Conservation (phyloP, 768 basidiomycete species). For the Lanmaoa pseudosensibilis region DNA sequence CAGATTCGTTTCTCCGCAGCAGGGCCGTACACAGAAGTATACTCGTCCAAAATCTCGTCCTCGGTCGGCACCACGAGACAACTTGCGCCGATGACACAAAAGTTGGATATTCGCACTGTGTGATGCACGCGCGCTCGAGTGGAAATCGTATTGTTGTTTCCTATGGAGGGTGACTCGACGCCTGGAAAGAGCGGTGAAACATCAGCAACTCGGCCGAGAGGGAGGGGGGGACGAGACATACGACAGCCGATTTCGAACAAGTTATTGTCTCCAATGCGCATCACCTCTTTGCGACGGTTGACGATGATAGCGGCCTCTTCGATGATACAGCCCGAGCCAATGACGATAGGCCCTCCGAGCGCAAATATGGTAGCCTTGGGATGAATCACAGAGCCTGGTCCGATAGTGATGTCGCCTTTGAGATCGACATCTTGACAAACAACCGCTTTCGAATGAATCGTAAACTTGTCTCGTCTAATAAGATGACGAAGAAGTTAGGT, state of each 20-base stretch:
- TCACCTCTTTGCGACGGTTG: constrained; percentile 84
- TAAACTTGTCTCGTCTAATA: constrained; percentile 84
- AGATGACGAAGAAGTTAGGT: not conserved
- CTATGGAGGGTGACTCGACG: constrained; percentile 82
- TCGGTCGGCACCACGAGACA: constrained; percentile 78
- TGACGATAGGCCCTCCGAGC: constrained; percentile 84
- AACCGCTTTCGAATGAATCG: constrained; percentile 86
- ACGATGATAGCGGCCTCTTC: constrained; percentile 91
- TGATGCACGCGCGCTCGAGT: constrained; percentile 83
- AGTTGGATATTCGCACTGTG: constrained; percentile 72
- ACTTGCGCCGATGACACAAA: constrained; percentile 81
- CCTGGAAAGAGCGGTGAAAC: constrained; percentile 46
- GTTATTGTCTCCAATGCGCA: constrained; percentile 94
- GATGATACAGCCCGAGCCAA: constrained; percentile 85
- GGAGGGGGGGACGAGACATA: constrained; percentile 40
- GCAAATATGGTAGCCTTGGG: constrained; percentile 95
- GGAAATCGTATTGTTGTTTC: constrained; percentile 82
- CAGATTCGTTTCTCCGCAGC: constrained; percentile 72
- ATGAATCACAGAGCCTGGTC: constrained; percentile 88
- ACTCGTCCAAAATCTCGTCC: constrained; percentile 77
- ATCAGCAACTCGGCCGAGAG: not conserved
- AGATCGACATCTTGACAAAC: constrained; percentile 94
- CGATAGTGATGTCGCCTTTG: constrained; percentile 92
- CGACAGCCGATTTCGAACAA: constrained; percentile 93
- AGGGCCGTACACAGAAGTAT: constrained; percentile 82